Base-by-base conservation (phyloP, 2,329 filamentous ascomycete species). In the Pyricularia grisea region DNA sequence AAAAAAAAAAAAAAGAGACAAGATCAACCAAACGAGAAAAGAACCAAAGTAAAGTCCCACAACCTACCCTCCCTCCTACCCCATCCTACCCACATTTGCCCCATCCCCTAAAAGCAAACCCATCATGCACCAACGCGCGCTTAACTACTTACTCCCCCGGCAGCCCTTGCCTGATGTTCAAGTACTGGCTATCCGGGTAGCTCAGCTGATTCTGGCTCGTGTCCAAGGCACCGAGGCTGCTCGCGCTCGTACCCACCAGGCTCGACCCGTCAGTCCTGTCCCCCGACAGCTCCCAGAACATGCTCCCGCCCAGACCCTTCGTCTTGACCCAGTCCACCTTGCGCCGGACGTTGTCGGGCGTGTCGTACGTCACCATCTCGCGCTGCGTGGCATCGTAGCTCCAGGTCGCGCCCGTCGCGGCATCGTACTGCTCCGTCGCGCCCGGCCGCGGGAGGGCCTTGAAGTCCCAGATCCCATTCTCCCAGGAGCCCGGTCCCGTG, bases 261-360 rank as follows among this genome's bases (percentile, higher is more conserved):
- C 88, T 91, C 3, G 84, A 83, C 12, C 78, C 78, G 23, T 84
- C 87, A 4, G 75, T 82, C 73, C 84, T 84, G 77, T 95, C 92
- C 5, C 84, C 88, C 71, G 88, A 92, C 20, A 86, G 88, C 77
- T 95, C 92, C 92, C 92, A 96, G 85, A 92, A 96, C 91, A 95
- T 94, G 33, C 86, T 88, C 28, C 92, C 92, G 3, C 89, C 92
- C 0, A 95, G 82, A 0, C 87, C 84, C 69, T 83, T 82, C 67
- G 79, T 74, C 77, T 85, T 83, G 73, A 93, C 85, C 76, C 90
- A 94, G 2, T 80, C 74, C 5, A 88, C 87, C 80, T 95, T 96
- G 72, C 80, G 75, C 67, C 79, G 77, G 33, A 88, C 83, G 73
- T 89, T 85, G 31, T 81, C 79, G 0, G 88, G 84, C 1, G 85